These are phyloP conservation scores for Narthecium ossifragum DNA, from an alignment of 106 monocot genomes.

Conservation along the genomic window DNA sequence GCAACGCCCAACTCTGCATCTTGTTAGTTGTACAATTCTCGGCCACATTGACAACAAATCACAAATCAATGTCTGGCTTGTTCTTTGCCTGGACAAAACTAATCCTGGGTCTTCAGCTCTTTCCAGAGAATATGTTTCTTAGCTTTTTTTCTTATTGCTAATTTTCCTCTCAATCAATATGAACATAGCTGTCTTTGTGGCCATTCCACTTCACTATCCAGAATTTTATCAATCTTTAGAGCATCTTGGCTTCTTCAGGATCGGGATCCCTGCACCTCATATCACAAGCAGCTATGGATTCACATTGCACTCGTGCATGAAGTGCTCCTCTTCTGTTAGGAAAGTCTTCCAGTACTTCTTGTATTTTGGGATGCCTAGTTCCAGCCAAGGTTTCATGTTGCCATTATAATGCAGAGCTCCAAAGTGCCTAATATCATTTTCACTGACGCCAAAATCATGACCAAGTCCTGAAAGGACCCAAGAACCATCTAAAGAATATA, in stretches of 20 bases:
- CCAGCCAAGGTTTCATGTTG: conserved; percentile 77
- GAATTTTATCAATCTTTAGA: background rate
- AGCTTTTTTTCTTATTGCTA: too few relatives aligned
- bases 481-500: conserved; percentile 25
- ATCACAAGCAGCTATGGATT: conserved; percentile 17
- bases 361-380: conserved; percentile 48
- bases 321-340: conserved; percentile 39
- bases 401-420: conserved; percentile 55
- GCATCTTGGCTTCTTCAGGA: background rate
- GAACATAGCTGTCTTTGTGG: too few relatives aligned
- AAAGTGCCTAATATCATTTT: conserved; percentile 17
- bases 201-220: background rate
- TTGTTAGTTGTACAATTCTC: background rate
- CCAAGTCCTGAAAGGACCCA: conserved; percentile 55
- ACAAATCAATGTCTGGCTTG: background rate
- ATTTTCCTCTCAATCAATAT: background rate
- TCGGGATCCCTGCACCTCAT: background rate
- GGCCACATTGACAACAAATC: background rate
- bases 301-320: conserved; percentile 66
- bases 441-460: conserved; percentile 33
- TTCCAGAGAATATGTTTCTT: too few relatives aligned
- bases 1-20: background rate
- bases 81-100: background rate
- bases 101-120: too few relatives aligned
- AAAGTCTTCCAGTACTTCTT: conserved; percentile 55